These are phyloP conservation scores for Piper betle DNA, from an alignment of 164 flowering plant species.

Conservation along the genomic window DNA sequence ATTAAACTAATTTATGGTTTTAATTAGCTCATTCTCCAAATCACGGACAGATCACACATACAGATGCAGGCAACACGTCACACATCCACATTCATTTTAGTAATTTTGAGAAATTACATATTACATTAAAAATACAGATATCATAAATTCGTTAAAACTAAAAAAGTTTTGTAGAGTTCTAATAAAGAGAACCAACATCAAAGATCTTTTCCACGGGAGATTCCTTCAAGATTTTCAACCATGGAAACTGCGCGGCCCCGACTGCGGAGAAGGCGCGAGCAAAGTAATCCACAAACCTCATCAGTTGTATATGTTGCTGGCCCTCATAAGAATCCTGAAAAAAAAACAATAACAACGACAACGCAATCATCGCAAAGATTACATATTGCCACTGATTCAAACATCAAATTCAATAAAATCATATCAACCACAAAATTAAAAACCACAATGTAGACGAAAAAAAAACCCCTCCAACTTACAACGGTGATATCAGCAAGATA, in stretches of 20 bases:
- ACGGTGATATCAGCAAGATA: conserved; percentile 52
- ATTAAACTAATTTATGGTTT: no score
- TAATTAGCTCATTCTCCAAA: no score
- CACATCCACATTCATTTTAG: not conserved
- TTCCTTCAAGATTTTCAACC: conserved; percentile 59
- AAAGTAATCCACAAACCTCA: conserved; percentile 78
- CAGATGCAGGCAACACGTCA: not conserved
- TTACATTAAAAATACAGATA: not conserved
- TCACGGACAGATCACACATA: no score
- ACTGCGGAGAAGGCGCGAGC: conserved; percentile 53
- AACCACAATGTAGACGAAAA: conserved; percentile 4
- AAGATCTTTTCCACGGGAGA: conserved; percentile 43
- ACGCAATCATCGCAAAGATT: not conserved
- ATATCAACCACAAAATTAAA: not conserved
- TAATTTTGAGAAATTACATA: not conserved
- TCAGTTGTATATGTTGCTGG: conserved; percentile 55
- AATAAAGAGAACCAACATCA: conserved; percentile 34
- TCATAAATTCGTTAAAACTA: no score
- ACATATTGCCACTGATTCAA: not conserved
- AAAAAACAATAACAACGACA: not conserved
- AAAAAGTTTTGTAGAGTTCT: no score
- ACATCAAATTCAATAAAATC: not conserved
- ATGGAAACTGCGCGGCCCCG: conserved; percentile 52
- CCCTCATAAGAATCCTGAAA: conserved; percentile 42
- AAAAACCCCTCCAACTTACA: conserved; percentile 8